Evolutionary conservation across 2,329 filamentous ascomycete species (phyloP).

Genomic region (Didymella segeticola): DNA sequence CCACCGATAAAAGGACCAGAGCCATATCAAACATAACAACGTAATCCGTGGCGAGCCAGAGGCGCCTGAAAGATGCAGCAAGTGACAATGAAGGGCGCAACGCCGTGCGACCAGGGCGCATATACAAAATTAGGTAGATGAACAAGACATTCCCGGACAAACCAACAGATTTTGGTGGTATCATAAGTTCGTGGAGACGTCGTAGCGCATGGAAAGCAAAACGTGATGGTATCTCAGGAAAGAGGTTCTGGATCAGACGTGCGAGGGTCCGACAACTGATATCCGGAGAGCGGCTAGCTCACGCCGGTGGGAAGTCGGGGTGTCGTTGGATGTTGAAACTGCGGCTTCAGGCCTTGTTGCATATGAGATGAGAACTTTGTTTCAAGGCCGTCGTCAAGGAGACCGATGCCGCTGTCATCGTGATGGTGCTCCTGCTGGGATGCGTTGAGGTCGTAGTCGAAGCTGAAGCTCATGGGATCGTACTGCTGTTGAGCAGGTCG

Average conservation of each 20-base stretch:
- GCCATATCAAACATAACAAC: slow-evolving; percentile 12
- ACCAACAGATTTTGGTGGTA: slow-evolving; percentile 35
- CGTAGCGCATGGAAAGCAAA: slow-evolving; percentile 30
- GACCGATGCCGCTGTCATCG: slow-evolving; percentile 46
- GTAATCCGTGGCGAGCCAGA: slow-evolving; percentile 6
- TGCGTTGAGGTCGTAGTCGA: slow-evolving; percentile 40
- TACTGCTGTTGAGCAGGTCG: slow-evolving; percentile 42
- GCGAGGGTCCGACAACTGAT: not conserved
- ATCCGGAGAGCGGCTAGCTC: slow-evolving; percentile 14
- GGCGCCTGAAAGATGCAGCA: slow-evolving; percentile 11
- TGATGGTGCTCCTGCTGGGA: slow-evolving; percentile 42
- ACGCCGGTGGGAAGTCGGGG: slow-evolving; percentile 30
- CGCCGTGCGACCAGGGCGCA: slow-evolving; percentile 13
- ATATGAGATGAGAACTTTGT: slow-evolving; percentile 40
- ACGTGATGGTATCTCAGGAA: slow-evolving; percentile 13
- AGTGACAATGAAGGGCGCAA: slow-evolving; percentile 2
- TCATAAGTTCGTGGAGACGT: slow-evolving; percentile 42
- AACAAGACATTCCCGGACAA: slow-evolving; percentile 33
- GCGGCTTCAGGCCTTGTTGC: slow-evolving; percentile 29
- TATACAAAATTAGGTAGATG: slow-evolving; percentile 36
- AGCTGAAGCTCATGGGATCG: slow-evolving; percentile 43
- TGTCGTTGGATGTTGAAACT: slow-evolving; percentile 31
- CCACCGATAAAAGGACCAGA: not conserved
- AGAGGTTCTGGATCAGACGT: not conserved
- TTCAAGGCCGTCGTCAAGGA: slow-evolving; percentile 46